Conservation (phyloP, 2,329 filamentous ascomycete species). For the Scytalidium sp. region DNA sequence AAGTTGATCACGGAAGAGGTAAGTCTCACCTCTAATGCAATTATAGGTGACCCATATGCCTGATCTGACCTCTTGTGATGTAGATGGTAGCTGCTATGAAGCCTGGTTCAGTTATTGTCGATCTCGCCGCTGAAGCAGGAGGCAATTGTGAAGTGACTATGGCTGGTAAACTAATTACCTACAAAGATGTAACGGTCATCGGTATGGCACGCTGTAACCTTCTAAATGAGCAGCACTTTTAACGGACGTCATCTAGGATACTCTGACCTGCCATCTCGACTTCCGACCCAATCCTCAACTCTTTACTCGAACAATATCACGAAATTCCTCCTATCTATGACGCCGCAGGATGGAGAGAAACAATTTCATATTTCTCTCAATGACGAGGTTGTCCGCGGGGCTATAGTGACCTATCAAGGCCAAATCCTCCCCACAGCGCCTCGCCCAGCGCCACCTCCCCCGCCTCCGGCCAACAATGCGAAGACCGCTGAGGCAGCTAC, state of each 20-base stretch:
- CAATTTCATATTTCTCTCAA: slow-evolving; percentile 76
- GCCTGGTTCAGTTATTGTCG: slow-evolving; percentile 83
- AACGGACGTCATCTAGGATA: slow-evolving; percentile 57
- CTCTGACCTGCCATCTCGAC: slow-evolving; percentile 80
- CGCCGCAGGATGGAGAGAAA: slow-evolving; percentile 62
- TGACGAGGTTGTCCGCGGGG: slow-evolving; percentile 82
- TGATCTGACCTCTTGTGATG: slow-evolving; percentile 39
- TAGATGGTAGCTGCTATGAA: slow-evolving; percentile 67
- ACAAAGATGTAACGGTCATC: slow-evolving; percentile 81
- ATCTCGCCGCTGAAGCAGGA: slow-evolving; percentile 82
- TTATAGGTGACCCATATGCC: slow-evolving; percentile 44
- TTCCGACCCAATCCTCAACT: slow-evolving; percentile 86
- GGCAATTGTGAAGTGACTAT: slow-evolving; percentile 84
- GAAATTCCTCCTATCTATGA: slow-evolving; percentile 81
- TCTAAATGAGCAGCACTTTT: slow-evolving; percentile 9
- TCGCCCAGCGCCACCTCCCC: slow-evolving; percentile 58
- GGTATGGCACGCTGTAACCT: slow-evolving; percentile 47
- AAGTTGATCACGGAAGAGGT: slow-evolving; percentile 75
- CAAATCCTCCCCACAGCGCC: slow-evolving; percentile 73
- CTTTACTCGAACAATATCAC: slow-evolving; percentile 93
- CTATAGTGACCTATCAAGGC: slow-evolving; percentile 79
- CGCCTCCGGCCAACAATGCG: slow-evolving; percentile 42
- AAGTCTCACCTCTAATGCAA: slow-evolving; percentile 16
- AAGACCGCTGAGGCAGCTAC: slow-evolving; percentile 37
- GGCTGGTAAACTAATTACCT: slow-evolving; percentile 65